Percentiles rank a stretch among this genome's conserved stretches.
phyloP scores from a whole-genome alignment of 1,284 basidiomycete genomes.

The Leccinum griseonigrum region DNA sequence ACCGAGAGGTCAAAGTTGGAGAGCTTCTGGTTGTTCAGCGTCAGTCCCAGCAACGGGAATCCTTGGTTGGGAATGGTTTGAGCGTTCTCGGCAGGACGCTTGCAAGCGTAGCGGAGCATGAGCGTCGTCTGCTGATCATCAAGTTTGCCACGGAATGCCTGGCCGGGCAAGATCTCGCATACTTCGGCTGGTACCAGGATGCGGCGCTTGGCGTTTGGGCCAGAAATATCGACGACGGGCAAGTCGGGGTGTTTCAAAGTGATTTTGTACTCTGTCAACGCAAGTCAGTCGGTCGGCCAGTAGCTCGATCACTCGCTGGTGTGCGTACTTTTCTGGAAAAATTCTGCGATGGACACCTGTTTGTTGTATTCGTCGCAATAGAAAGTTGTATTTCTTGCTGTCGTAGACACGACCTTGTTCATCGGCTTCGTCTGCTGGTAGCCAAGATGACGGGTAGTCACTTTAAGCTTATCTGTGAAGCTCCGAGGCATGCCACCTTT shows the following conservation, averaged over 20 bases:
- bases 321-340: conserved; percentile 55
- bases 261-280: conserved; percentile 52
- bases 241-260: conserved; percentile 51
- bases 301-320: not conserved
- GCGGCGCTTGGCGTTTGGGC: conserved; percentile 37
- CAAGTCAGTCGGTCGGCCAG: not conserved
- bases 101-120: conserved; percentile 68
- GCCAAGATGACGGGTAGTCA: conserved; percentile 56
- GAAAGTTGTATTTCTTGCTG: conserved; percentile 50
- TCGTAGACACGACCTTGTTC: conserved; percentile 41
- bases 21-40: conserved; percentile 34
- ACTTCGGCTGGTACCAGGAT: conserved; percentile 64
- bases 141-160: conserved; percentile 53
- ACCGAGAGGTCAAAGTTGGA: conserved; percentile 56
- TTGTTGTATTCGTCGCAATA: conserved; percentile 49
- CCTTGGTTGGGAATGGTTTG: conserved; percentile 55
- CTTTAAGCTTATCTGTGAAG: conserved; percentile 53
- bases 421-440: conserved; percentile 52
- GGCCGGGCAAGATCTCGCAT: conserved; percentile 59
- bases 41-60: conserved; percentile 52
- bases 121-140: conserved; percentile 50
- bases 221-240: conserved; percentile 59
- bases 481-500: conserved; percentile 46
- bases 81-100: conserved; percentile 57
- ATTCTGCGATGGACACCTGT: conserved; percentile 55